A percentile compares a stretch with the other conserved stretches of the same genome.
phyloP scores from a whole-genome alignment of 2,329 filamentous ascomycete species.

The Aspergillus spinulosporus region DNA sequence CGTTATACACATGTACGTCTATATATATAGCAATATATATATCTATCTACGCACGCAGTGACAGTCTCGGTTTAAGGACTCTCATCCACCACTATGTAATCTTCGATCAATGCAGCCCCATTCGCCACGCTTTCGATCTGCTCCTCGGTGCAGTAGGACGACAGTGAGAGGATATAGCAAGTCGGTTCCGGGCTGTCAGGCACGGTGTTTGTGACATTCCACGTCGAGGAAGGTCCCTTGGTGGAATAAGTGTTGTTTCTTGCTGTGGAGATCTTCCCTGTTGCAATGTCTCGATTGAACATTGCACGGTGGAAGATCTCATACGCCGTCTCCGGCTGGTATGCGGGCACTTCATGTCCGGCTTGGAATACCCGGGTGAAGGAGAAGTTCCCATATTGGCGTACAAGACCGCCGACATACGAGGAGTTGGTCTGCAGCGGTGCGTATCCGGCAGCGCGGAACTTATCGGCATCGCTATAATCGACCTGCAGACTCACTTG shows the following conservation, averaged over 20 bases:
- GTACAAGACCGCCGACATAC: constrained; percentile 49
- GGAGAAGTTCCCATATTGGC: constrained; percentile 52
- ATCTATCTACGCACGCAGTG: neutral
- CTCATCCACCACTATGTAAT: constrained; percentile 47
- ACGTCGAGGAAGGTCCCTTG: constrained; percentile 41
- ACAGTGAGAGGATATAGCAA: constrained; percentile 48
- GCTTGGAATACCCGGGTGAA: constrained; percentile 52
- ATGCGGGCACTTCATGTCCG: constrained; percentile 53
- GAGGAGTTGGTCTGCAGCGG: constrained; percentile 42
- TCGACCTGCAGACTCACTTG: constrained; percentile 51
- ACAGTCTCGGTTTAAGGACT: constrained; percentile 6
- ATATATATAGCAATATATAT: neutral
- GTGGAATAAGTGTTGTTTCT: constrained; percentile 41
- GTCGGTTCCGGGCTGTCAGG: constrained; percentile 43
- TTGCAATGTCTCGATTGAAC: constrained; percentile 55
- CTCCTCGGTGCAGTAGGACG: constrained; percentile 46
- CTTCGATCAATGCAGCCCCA: constrained; percentile 48
- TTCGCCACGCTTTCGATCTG: constrained; percentile 46
- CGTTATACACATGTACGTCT: neutral
- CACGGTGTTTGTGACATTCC: constrained; percentile 48
- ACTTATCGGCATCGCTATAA: constrained; percentile 46
- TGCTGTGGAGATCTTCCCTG: constrained; percentile 48
- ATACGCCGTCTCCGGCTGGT: constrained; percentile 57
- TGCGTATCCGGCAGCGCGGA: constrained; percentile 54
- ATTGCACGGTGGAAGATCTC: constrained; percentile 57